These are phyloP conservation scores for Phaffomyces thermotolerans DNA, from an alignment of 805 yeast genomes.

Conservation along the genomic window DNA sequence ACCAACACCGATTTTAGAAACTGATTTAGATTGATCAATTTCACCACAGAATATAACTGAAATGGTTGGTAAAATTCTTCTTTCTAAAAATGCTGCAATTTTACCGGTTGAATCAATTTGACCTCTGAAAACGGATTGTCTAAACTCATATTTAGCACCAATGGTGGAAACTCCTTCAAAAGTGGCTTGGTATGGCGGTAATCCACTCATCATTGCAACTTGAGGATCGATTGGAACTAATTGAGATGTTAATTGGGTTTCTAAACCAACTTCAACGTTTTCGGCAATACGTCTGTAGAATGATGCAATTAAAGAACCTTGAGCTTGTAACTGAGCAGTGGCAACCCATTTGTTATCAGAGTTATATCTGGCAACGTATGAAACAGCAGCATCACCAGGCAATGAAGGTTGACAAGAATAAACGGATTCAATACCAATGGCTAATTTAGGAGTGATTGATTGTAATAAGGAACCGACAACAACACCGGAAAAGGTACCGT, in stretches of 20 bases:
- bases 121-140: slow-evolving; percentile 93
- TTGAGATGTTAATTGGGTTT: slow-evolving; percentile 73
- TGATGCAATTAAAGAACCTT: slow-evolving; percentile 81
- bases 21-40: slow-evolving; percentile 75
- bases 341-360: slow-evolving; percentile 81
- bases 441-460: slow-evolving; percentile 72
- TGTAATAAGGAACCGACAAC: slow-evolving; percentile 88
- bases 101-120: slow-evolving; percentile 88
- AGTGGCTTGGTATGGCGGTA: slow-evolving; percentile 76
- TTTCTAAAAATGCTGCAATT: slow-evolving; percentile 85
- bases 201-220: slow-evolving; percentile 68
- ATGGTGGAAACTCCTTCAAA: slow-evolving; percentile 88
- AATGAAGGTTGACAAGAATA: slow-evolving; percentile 69
- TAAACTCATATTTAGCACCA: slow-evolving; percentile 97
- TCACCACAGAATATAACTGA: slow-evolving; percentile 87
- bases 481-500: slow-evolving; percentile 78
- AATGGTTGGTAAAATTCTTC: slow-evolving; percentile 86
- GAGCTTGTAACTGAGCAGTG: slow-evolving; percentile 87
- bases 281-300: slow-evolving; percentile 93
- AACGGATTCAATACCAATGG: slow-evolving; percentile 88
- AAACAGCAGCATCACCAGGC: slow-evolving; percentile 88
- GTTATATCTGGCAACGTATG: slow-evolving; percentile 85
- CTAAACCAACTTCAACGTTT: slow-evolving; percentile 91
- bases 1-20: slow-evolving; percentile 87
- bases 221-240: slow-evolving; percentile 54